Evolutionary conservation across 352 stramenopile genomes (phyloP).

Genomic region (Phytophthora crassamura): DNA sequence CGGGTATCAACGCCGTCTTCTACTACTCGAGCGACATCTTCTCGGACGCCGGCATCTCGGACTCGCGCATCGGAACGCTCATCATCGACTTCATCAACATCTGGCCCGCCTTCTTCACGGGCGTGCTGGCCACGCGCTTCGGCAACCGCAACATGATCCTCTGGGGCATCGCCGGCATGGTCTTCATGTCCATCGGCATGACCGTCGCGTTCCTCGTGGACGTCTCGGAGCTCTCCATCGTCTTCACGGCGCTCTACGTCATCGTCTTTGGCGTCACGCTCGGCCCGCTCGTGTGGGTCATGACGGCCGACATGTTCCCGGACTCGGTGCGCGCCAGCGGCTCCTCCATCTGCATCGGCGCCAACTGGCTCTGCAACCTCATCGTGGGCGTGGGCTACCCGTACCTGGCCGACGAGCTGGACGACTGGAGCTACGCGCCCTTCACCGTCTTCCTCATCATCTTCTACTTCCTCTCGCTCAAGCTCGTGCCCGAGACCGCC

Average conservation of each 20-base stretch:
- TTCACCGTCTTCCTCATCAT: constrained; percentile 36
- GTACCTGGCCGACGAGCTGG: constrained; percentile 44
- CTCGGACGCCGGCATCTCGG: no score
- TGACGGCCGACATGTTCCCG: constrained; percentile 18
- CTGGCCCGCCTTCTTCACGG: no score
- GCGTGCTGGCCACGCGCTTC: constrained; percentile 22
- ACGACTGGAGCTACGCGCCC: constrained; percentile 41
- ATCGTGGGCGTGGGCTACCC: constrained; percentile 54
- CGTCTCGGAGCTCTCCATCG: constrained; percentile 35
- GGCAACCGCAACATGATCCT: constrained; percentile 31
- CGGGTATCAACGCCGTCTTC: no score
- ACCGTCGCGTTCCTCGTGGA: constrained; percentile 19
- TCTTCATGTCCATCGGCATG: constrained; percentile 26
- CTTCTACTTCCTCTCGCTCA: constrained; percentile 37
- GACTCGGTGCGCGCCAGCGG: constrained; percentile 41
- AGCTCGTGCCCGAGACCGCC: constrained; percentile 43
- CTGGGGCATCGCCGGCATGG: constrained; percentile 18
- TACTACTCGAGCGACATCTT: no score
- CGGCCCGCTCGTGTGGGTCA: constrained; percentile 14
- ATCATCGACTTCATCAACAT: no score
- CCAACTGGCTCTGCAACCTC: constrained; percentile 57
- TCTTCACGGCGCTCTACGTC: constrained; percentile 55
- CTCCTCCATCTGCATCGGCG: constrained; percentile 44
- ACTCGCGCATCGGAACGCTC: no score
- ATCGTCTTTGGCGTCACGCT: constrained; percentile 38